Evolutionary conservation across 2,329 filamentous ascomycete species (phyloP).

Genomic region (Aspergillus awamori): DNA sequence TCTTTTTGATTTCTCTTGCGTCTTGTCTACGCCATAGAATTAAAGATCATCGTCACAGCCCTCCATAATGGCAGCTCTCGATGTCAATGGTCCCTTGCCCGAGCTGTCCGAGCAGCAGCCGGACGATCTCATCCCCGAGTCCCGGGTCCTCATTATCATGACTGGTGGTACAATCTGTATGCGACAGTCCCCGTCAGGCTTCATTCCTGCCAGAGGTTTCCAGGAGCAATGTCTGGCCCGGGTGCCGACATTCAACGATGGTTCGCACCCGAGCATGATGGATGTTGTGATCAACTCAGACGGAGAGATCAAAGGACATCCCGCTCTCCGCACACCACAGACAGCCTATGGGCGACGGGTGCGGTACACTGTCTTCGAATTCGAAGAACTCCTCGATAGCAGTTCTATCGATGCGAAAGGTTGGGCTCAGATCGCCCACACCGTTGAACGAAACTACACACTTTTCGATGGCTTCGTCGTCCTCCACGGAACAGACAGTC

Average conservation of each 20-base stretch:
- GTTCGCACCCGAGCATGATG: slow-evolving; percentile 59
- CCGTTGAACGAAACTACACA: slow-evolving; percentile 82
- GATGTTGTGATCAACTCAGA: slow-evolving; percentile 58
- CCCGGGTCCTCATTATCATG: slow-evolving; percentile 84
- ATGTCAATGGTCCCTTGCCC: slow-evolving; percentile 25
- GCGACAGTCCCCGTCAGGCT: slow-evolving; percentile 76
- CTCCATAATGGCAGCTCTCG: slow-evolving; percentile 25
- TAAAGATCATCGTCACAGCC: neutral
- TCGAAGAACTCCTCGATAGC: slow-evolving; percentile 81
- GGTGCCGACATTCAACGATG: slow-evolving; percentile 83
- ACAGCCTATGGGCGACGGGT: slow-evolving; percentile 80
- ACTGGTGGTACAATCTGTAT: slow-evolving; percentile 86
- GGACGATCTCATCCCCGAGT: slow-evolving; percentile 61
- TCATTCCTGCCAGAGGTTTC: slow-evolving; percentile 79
- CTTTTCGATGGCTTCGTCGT: slow-evolving; percentile 90
- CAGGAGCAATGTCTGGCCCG: slow-evolving; percentile 80
- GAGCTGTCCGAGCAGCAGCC: slow-evolving; percentile 25
- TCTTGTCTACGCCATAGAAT: neutral
- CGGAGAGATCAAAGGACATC: slow-evolving; percentile 56
- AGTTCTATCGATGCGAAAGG: slow-evolving; percentile 84
- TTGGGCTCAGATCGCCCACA: slow-evolving; percentile 80
- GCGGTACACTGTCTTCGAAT: slow-evolving; percentile 82
- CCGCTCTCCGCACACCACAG: slow-evolving; percentile 75
- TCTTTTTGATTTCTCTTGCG: neutral
- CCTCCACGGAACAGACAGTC: slow-evolving; percentile 85